A percentile compares a stretch with the other conserved stretches of the same genome.
Evolutionary conservation across 2,329 filamentous ascomycete species (phyloP).

Genomic region (Cryphonectria nitschkei): DNA sequence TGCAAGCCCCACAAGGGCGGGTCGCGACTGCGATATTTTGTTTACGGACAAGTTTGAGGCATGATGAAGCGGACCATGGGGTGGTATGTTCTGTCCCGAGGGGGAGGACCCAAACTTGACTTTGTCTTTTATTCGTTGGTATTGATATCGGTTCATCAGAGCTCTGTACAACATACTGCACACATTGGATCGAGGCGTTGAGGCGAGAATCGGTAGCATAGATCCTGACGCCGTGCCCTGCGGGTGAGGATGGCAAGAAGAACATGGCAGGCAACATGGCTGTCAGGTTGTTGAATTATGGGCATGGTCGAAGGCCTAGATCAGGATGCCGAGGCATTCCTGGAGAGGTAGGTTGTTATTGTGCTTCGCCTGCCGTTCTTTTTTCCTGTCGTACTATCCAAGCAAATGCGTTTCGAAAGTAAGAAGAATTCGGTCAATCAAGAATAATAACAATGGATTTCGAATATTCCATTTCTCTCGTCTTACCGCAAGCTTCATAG

Average conservation of each 20-base stretch:
- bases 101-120: background rate
- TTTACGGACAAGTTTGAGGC: conserved; percentile 6
- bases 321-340: background rate
- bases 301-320: background rate
- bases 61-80: background rate
- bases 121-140: conserved; percentile 12
- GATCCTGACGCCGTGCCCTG: conserved; percentile 5
- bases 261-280: background rate
- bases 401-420: background rate
- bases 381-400: background rate
- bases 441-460: conserved; percentile 7
- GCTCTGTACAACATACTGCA: conserved; percentile 25
- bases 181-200: conserved; percentile 25
- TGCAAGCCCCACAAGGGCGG: conserved; percentile 8
- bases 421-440: background rate
- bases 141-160: conserved; percentile 20
- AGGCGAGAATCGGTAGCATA: conserved; percentile 20
- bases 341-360: background rate
- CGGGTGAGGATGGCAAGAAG: background rate
- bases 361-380: background rate
- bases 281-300: background rate
- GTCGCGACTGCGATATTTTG: conserved; percentile 5
- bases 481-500: background rate
- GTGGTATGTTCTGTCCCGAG: conserved; percentile 7
- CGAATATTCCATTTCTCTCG: background rate